Base-by-base conservation (phyloP, 2,329 filamentous ascomycete genomes). In the Xylariaceae sp. region DNA sequence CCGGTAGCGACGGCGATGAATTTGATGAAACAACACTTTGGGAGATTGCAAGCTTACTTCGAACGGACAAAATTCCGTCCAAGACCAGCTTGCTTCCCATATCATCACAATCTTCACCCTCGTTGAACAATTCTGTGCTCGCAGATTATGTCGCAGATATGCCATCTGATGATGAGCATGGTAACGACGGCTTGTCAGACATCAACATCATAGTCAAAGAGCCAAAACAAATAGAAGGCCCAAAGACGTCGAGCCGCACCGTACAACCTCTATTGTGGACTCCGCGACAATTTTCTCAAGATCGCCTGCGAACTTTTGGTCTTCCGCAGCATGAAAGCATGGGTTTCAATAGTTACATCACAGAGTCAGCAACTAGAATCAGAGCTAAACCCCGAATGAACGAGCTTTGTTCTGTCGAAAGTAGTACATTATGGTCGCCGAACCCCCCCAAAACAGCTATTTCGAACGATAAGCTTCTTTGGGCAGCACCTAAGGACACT, bases 21-120 rank as follows among this genome's bases (percentile, higher is more conserved):
- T 85, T 86, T 58, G 83, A 86, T 55, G 83, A 86, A 70, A 79
- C 73, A 8, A 86, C 82, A 1, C 71, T 86, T 21, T 85, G 82
- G 81, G 83, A 86, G 64, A 86, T 87, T 69, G 83, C 83, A 53
- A 83, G 74, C 55, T 72, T 86, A 33, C 72, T 86, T 9, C 78
- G 80, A 66, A 74, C 77, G 2, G 76, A 79, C 50, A 67, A 77
- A 42, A 69, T 84, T 4, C 80, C 81, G 3, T 80, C 81, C 10
- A 79, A 74, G 59, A 64, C 78, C 35, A 84, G 79, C 61, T 67
- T 84, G 7, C 66, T 82, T 15, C 77, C 76, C 9, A 63, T 63
- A 6, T 54, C 65, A 11, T 51, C 54, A 45, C 56, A 59, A 33
- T 18, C 24, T 35, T 47, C 62, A 3, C 20, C 55, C 3, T 52